Evolutionary conservation across 1,284 basidiomycete genomes (phyloP).

Genomic region (Anthracocystis walkeri): DNA sequence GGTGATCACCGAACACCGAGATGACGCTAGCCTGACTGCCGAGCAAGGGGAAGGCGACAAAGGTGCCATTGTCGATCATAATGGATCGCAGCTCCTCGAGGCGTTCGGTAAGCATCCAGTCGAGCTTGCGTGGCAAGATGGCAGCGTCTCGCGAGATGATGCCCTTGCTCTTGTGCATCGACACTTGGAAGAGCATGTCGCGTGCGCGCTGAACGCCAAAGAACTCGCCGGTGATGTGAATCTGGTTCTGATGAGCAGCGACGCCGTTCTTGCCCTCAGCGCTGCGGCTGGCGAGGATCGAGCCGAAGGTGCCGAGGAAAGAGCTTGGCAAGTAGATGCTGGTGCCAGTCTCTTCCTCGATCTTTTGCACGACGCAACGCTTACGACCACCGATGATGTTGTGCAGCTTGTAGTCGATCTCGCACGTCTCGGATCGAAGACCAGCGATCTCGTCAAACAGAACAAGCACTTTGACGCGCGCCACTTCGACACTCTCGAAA

Average conservation of each 20-base stretch:
- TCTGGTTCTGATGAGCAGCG: slow-evolving; percentile 76
- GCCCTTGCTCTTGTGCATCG: slow-evolving; percentile 88
- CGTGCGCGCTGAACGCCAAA: slow-evolving; percentile 93
- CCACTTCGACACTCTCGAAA: slow-evolving; percentile 89
- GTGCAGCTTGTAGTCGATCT: slow-evolving; percentile 95
- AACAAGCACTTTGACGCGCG: slow-evolving; percentile 87
- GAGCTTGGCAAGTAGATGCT: slow-evolving; percentile 95
- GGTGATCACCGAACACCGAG: slow-evolving; percentile 92
- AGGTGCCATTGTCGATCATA: slow-evolving; percentile 97
- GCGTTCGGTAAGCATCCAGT: slow-evolving; percentile 96
- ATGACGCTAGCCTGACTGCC: slow-evolving; percentile 91
- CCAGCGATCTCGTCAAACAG: slow-evolving; percentile 82
- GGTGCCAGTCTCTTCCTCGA: slow-evolving; percentile 96
- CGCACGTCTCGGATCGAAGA: slow-evolving; percentile 87
- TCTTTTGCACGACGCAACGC: slow-evolving; percentile 85
- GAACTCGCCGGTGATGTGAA: slow-evolving; percentile 98
- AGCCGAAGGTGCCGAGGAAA: slow-evolving; percentile 80
- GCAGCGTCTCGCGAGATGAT: slow-evolving; percentile 93
- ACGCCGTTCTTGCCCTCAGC: slow-evolving; percentile 9
- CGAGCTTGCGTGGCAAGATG: slow-evolving; percentile 93
- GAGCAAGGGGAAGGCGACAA: slow-evolving; percentile 90
- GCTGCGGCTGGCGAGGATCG: slow-evolving; percentile 72
- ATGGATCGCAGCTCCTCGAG: slow-evolving; percentile 88
- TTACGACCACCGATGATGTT: slow-evolving; percentile 91
- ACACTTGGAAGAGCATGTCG: slow-evolving; percentile 92